These are phyloP conservation scores for Scedosporium apiospermum DNA, from an alignment of 2,329 filamentous ascomycete species.

Conservation along the genomic window DNA sequence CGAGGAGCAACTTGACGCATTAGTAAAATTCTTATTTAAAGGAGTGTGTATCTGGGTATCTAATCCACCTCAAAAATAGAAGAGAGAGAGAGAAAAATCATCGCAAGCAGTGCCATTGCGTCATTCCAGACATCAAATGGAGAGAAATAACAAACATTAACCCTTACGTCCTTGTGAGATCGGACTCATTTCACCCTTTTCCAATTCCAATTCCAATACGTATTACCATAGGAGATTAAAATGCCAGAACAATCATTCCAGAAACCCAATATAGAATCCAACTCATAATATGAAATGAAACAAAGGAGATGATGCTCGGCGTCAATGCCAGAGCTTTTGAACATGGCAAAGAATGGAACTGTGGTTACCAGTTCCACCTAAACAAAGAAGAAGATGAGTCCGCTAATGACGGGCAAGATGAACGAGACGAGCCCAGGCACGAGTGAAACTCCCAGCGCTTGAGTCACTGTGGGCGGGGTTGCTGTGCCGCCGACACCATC, in stretches of 20 bases:
- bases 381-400: conserved; percentile 1
- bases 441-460: neutral
- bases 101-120: neutral
- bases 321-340: too few relatives aligned
- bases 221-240: too few relatives aligned
- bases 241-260: too few relatives aligned
- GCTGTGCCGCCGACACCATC: neutral
- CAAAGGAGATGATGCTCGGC: too few relatives aligned
- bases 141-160: neutral
- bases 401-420: neutral
- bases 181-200: neutral
- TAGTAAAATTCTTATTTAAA: neutral
- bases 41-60: neutral
- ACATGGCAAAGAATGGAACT: too few relatives aligned
- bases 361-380: neutral
- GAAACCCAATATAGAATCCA: too few relatives aligned
- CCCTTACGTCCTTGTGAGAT: neutral
- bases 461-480: neutral
- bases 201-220: neutral
- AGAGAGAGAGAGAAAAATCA: neutral
- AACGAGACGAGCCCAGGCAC: neutral
- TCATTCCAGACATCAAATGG: neutral
- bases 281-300: too few relatives aligned
- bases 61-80: neutral
- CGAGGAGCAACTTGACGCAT: too few relatives aligned